Evolutionary conservation across 179 eudicot genomes (phyloP).

Genomic region (Carnegiea gigantea): DNA sequence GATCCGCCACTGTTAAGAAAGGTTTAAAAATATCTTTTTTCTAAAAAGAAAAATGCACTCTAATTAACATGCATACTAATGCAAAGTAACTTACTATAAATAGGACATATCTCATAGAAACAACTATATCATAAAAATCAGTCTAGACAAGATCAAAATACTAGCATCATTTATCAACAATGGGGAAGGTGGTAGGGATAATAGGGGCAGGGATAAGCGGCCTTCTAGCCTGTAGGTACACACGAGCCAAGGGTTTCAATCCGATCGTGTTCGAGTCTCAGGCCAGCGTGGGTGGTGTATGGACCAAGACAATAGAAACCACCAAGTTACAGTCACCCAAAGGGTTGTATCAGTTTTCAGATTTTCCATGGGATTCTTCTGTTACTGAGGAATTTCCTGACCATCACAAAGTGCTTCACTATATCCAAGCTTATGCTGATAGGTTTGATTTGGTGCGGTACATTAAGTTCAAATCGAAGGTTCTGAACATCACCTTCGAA

Average conservation of each 20-base stretch:
- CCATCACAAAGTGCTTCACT: constrained; percentile 40
- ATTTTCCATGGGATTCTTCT: constrained; percentile 67
- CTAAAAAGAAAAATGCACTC: too few species aligned
- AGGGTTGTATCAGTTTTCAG: constrained; percentile 54
- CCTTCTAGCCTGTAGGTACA: constrained; percentile 68
- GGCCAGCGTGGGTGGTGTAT: constrained; percentile 59
- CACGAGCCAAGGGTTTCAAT: constrained; percentile 45
- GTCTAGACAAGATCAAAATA: too few species aligned
- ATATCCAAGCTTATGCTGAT: constrained; percentile 51
- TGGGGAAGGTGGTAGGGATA: constrained; percentile 39
- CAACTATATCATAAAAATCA: too few species aligned
- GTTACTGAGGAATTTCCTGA: constrained; percentile 40
- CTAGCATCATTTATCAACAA: not conserved
- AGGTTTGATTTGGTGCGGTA: constrained; percentile 44
- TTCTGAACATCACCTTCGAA: constrained; percentile 35
- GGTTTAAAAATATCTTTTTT: too few species aligned
- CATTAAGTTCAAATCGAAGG: constrained; percentile 43
- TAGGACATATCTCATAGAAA: too few species aligned
- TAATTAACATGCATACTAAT: too few species aligned
- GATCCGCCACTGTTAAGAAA: too few species aligned
- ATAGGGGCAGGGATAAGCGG: constrained; percentile 78
- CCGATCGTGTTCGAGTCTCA: constrained; percentile 64
- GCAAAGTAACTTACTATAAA: too few species aligned
- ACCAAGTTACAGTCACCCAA: constrained; percentile 68
- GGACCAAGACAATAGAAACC: constrained; percentile 51